phyloP scores from a whole-genome alignment of 1,139 yeast genomes.

The Scheffersomyces illinoinensis region DNA sequence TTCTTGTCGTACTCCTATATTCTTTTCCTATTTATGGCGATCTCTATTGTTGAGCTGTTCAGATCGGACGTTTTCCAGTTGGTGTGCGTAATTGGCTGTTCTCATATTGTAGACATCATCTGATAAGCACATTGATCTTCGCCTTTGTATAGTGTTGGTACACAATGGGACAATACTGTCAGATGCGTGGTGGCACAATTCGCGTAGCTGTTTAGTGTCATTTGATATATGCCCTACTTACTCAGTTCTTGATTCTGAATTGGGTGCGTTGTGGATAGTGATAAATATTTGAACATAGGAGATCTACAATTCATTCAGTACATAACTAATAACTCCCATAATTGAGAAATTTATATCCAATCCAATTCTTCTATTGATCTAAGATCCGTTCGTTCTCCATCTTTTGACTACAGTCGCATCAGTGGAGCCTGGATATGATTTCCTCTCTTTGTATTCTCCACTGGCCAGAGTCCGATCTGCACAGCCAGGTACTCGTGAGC shows the following conservation, averaged over 20 bases:
- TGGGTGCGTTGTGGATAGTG: neutral
- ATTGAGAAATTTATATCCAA: neutral
- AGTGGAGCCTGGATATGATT: slow-evolving; percentile 24
- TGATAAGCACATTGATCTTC: neutral
- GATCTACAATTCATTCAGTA: neutral
- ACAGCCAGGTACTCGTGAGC: slow-evolving; percentile 36
- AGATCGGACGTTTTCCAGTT: neutral
- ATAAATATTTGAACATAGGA: neutral
- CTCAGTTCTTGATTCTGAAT: neutral
- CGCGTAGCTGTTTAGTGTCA: neutral
- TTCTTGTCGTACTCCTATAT: neutral
- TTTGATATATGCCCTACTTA: neutral
- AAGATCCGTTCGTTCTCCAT: neutral
- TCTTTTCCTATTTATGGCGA: no score
- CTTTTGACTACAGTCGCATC: neutral
- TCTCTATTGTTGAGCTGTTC: neutral
- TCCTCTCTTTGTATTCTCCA: slow-evolving; percentile 40
- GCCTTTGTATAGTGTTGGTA: neutral
- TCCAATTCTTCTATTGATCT: neutral
- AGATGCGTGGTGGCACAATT: neutral
- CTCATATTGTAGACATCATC: neutral
- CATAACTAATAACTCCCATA: neutral
- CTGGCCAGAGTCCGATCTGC: slow-evolving; percentile 31
- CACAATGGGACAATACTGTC: neutral
- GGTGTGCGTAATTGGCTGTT: neutral